These are phyloP conservation scores for Termitomyces sp. DNA, from an alignment of 768 basidiomycete species.

Conservation along the genomic window DNA sequence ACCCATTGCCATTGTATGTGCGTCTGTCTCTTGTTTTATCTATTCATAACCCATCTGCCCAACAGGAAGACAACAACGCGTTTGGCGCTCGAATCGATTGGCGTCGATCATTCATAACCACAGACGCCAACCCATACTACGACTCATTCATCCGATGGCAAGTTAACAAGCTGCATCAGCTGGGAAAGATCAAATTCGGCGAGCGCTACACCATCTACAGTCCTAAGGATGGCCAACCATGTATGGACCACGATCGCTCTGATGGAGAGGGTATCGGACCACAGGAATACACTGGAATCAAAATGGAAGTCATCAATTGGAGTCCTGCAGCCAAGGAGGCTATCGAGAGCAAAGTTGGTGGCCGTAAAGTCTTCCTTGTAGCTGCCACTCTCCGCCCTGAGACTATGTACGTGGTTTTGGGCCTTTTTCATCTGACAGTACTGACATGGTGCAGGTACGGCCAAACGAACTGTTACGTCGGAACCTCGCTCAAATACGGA, in stretches of 20 bases:
- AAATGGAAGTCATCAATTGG: constrained; percentile 92
- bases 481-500: constrained; percentile 86
- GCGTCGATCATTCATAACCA: constrained; percentile 92
- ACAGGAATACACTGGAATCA: constrained; percentile 92
- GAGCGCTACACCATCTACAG: constrained; percentile 98
- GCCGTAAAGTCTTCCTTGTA: constrained; percentile 85
- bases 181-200: constrained; percentile 96
- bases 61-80: constrained; percentile 64
- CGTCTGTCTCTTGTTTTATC: neutral
- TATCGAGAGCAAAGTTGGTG: constrained; percentile 68
- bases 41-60: neutral
- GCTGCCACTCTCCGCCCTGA: constrained; percentile 95
- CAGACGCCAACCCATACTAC: constrained; percentile 95
- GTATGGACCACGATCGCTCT: constrained; percentile 98
- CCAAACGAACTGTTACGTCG: constrained; percentile 97
- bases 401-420: constrained; percentile 69
- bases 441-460: constrained; percentile 65
- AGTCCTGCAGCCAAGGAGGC: constrained; percentile 60
- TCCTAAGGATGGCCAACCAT: constrained; percentile 97
- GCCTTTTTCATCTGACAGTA: constrained; percentile 2
- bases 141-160: constrained; percentile 98
- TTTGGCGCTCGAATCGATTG: constrained; percentile 98
- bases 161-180: constrained; percentile 82
- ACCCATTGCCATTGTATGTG: constrained; percentile 65
- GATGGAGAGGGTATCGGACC: constrained; percentile 95